Conservation (phyloP, 164 flowering plant species). For the Magnolia changhungtana region DNA sequence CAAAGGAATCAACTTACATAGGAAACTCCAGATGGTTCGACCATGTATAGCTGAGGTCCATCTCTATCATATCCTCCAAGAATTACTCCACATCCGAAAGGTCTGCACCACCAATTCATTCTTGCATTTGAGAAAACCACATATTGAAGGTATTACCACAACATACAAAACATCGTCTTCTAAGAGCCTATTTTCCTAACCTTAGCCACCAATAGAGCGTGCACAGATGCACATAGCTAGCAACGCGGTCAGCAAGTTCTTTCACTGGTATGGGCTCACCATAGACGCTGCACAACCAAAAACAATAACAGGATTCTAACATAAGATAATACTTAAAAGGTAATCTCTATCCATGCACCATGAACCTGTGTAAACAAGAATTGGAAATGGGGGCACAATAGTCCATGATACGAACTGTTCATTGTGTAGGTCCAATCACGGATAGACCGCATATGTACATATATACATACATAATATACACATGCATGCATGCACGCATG, state of each 20-base stretch:
- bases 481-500: no score
- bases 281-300: constrained; percentile 50
- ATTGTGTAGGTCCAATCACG: no score
- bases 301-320: neutral
- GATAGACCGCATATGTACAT: no score
- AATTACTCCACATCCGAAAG: constrained; percentile 96
- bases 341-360: neutral
- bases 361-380: neutral
- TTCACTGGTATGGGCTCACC: constrained; percentile 89
- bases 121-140: constrained; percentile 3
- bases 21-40: constrained; percentile 95
- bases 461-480: no score
- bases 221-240: constrained; percentile 94
- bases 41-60: constrained; percentile 89
- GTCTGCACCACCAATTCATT: constrained; percentile 42
- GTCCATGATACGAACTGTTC: no score
- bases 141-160: neutral
- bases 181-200: constrained; percentile 24
- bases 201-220: constrained; percentile 99
- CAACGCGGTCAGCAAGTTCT: constrained; percentile 96
- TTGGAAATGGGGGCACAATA: no score
- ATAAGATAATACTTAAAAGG: neutral
- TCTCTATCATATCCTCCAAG: constrained; percentile 96
- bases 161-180: no score
- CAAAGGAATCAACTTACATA: constrained; percentile 55